phyloP scores from a whole-genome alignment of 768 basidiomycete genomes.

The Boletus rubescentipes region DNA sequence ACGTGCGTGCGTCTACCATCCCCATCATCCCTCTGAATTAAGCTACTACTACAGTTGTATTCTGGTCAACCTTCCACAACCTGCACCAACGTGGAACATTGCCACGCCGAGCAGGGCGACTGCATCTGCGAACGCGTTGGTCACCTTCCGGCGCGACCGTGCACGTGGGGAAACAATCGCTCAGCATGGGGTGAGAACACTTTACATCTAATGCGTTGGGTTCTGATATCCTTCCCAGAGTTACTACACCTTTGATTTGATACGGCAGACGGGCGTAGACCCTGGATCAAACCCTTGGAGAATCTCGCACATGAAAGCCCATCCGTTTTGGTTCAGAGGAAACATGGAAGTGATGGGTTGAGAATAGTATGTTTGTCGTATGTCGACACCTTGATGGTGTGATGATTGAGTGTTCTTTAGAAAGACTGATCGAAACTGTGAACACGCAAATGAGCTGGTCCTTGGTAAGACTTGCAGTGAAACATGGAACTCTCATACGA shows the following conservation, averaged over 20 bases:
- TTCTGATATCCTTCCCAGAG: constrained; percentile 6
- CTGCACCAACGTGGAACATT: constrained; percentile 20
- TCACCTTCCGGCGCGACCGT: constrained; percentile 25
- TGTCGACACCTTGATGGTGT: not conserved
- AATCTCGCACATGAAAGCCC: constrained; percentile 25
- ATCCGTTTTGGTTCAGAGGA: constrained; percentile 30
- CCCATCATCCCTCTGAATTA: not conserved
- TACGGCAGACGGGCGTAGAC: constrained; percentile 14
- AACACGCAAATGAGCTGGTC: too few relatives aligned
- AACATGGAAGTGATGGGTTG: constrained; percentile 25
- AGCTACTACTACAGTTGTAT: constrained; percentile 12
- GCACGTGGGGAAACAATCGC: constrained; percentile 22
- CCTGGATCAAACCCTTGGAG: constrained; percentile 25
- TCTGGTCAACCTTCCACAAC: constrained; percentile 29
- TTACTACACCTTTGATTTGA: constrained; percentile 27
- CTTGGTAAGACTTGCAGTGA: too few relatives aligned
- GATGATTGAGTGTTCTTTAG: not conserved
- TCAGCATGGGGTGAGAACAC: constrained; percentile 25
- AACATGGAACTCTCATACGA: too few relatives aligned
- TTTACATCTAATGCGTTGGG: not conserved
- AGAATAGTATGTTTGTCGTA: constrained; percentile 1
- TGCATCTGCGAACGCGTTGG: constrained; percentile 25
- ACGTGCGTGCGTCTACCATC: constrained; percentile 14
- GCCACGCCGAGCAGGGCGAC: constrained; percentile 18
- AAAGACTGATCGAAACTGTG: not conserved